Evolutionary conservation across 2,329 filamentous ascomycete species (phyloP), one percentile per base, ranked within the genome.

Genomic region (Colletotrichum zoysiae): DNA sequence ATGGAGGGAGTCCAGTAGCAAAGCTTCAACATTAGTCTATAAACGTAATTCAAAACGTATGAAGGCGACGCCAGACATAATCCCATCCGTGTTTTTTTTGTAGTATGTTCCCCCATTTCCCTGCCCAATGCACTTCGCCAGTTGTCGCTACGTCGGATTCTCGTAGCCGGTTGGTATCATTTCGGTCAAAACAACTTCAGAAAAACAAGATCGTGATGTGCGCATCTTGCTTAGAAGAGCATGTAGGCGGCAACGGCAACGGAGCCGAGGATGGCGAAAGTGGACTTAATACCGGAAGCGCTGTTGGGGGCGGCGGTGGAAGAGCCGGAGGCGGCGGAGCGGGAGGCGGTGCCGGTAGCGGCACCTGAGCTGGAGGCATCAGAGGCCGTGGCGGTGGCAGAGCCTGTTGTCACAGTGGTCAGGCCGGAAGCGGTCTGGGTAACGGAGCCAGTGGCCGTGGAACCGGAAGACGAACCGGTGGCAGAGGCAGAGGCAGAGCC

Each of bases 1-100:
- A 38, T 71, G 69, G 69, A 71, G 69, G 69, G 69, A 69, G 69
- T 71, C 69, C 69, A 71, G 69, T 71, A 71, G 69, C 69, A 71
- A 71, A 58, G 65, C 69, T 69, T 71, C 69, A 56, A 63, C 30
- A 71, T 68, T 71, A 71, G 38, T 71, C 69, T 71, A 71, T 59
- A 67, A 58, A 42, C 59, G 23, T 63, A 11, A 55, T 70, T 12
- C 56, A 58, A 66, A 55, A 60, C 53, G 59, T 57, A 53, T 65
- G 58, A 53, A 60, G 53, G 46, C 69, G 18, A 69, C 65, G 69
- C 69, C 46, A 64, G 65, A 71, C 69, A 59, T 63, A 16, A 55
- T 66, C 69, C 69, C 69, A 60, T 71, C 69, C 69, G 20, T 68
- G 50, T 71, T 71, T 71, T 71, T 56, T 48, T 46, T 1, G 30